Evolutionary conservation across 352 stramenopile species (phyloP), one percentile per base, ranked within the genome.

Genomic region (Globisporangium middletonii): DNA sequence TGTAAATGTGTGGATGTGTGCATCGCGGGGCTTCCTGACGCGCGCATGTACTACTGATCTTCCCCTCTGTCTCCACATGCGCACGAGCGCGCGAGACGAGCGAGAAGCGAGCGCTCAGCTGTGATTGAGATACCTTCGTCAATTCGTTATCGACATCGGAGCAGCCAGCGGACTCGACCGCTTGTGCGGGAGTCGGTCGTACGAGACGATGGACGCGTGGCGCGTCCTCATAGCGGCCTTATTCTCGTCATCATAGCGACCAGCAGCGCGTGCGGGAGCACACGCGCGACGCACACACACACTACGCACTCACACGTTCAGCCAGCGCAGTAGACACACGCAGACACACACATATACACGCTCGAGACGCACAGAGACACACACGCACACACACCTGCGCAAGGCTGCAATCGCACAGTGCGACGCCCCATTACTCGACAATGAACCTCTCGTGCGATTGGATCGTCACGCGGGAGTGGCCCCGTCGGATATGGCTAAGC

Each of bases 401-500:
- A 12, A 13, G 33, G 33, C 33, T 38, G 33, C 33, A 38, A 38
- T 12, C 33, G 33, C 33, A 12, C 33, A 38, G 12, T 38, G 33
- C 33, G 33, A 38, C 12, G 33, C 33, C 33, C 33, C 33, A 38
- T 38, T 38, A 38, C 33, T 38, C 33, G 33, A 38, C 33, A 38
- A 38, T 38, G 33, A 60, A 70, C 63, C 63, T 70, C 63, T 70
- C 63, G 55, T 52, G 47, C 63, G 43, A 11, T 42, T 44, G 18
- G 57, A 37, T 71, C 60, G 62, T 71, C 64, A 59, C 45, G 18
- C 57, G 54, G 58, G 50, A 28, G 26, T 45, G 59, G 53, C 55
- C 50, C 50, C 7, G 18, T 71, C 64, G 57, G 65, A 71, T 71
- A 55, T 67, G 64, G 64, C 64, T 71, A 71, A 71, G 59, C 59